A percentile compares a stretch with the other conserved stretches of the same genome.
These are phyloP conservation scores for Powellomyces hirtus DNA, from an alignment of 192 early-diverging fungal genomes.

Conservation along the genomic window DNA sequence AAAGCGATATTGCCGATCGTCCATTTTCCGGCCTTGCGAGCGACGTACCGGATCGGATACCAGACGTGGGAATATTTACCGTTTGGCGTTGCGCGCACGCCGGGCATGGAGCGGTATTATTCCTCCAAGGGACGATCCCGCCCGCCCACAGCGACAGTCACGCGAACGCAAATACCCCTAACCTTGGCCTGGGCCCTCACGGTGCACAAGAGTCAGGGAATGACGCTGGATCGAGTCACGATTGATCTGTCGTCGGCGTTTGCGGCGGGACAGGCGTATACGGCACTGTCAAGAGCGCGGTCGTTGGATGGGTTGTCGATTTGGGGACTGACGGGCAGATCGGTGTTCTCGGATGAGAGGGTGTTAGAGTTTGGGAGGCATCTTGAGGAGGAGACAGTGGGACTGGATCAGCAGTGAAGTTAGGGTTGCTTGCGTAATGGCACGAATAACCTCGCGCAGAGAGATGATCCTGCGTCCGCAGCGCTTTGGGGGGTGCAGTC, in stretches of 20 bases:
- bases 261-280: slow-evolving; percentile 52
- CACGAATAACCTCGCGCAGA: no score
- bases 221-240: slow-evolving; percentile 49
- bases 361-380: slow-evolving; percentile 18
- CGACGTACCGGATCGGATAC: not conserved
- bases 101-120: not conserved
- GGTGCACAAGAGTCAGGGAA: slow-evolving; percentile 50
- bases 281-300: slow-evolving; percentile 42
- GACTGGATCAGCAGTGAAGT: no score
- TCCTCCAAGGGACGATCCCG: not conserved
- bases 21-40: slow-evolving; percentile 13
- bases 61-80: not conserved
- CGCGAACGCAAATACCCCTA: slow-evolving; percentile 45
- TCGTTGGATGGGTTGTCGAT: slow-evolving; percentile 41
- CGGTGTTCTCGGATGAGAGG: slow-evolving; percentile 12
- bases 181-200: slow-evolving; percentile 50
- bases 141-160: not conserved
- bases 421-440: no score
- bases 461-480: no score
- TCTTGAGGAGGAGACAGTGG: not conserved
- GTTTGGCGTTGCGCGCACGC: not conserved
- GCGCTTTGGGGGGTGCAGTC: no score
- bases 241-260: slow-evolving; percentile 40
- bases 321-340: slow-evolving; percentile 3
- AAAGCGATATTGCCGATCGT: slow-evolving; percentile 36